phyloP scores from a whole-genome alignment of 345 rosid species.

The Salix purpurea region DNA sequence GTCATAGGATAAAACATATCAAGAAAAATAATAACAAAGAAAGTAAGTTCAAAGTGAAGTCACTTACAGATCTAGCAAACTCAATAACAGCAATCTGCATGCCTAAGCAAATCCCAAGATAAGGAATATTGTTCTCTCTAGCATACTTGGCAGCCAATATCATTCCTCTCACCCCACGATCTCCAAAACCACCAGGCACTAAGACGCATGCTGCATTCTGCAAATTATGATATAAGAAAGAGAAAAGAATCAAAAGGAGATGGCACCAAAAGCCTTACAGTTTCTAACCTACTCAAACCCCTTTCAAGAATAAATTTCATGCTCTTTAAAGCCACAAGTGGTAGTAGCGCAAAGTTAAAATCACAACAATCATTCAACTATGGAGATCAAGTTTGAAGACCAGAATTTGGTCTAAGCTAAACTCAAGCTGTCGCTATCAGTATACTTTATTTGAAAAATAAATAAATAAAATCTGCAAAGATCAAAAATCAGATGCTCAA shows the following conservation, averaged over 20 bases:
- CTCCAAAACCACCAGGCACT: slow-evolving; percentile 36
- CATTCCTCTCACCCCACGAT: slow-evolving; percentile 37
- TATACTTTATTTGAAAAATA: not conserved
- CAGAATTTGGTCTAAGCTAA: not conserved
- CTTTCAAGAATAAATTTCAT: not conserved
- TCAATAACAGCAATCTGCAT: slow-evolving; percentile 36
- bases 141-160: slow-evolving; percentile 36
- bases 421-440: not conserved
- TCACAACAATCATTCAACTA: not conserved
- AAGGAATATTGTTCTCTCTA: slow-evolving; percentile 32
- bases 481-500: not conserved
- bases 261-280: not conserved
- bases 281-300: not conserved
- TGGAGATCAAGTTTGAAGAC: not conserved
- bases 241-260: not conserved
- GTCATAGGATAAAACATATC: not conserved
- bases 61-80: slow-evolving; percentile 40
- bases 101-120: slow-evolving; percentile 36
- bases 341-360: not conserved
- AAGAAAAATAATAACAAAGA: not conserved
- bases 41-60: slow-evolving; percentile 7
- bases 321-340: not conserved
- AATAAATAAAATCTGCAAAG: not conserved
- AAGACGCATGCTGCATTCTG: slow-evolving; percentile 32
- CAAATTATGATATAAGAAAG: not conserved